phyloP scores from a whole-genome alignment of 192 early-diverging fungal species.

The Coemansia sp. region DNA sequence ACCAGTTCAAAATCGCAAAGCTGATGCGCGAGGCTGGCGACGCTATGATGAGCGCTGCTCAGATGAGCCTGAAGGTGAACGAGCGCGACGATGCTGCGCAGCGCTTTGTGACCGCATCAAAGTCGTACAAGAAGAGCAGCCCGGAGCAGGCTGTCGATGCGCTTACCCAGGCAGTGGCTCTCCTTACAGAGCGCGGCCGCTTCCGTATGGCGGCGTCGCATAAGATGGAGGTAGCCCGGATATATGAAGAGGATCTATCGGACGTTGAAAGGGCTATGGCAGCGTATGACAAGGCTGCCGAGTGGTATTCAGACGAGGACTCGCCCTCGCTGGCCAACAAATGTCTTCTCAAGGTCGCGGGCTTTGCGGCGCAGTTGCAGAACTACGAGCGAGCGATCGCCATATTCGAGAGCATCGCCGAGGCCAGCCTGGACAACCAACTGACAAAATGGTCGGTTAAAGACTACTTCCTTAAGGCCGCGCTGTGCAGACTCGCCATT shows the following conservation, averaged over 20 bases:
- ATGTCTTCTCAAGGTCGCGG: slow-evolving; percentile 88
- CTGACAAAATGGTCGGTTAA: slow-evolving; percentile 94
- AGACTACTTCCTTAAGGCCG: slow-evolving; percentile 97
- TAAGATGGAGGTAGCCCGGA: slow-evolving; percentile 90
- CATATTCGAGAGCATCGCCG: slow-evolving; percentile 87
- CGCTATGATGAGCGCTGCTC: slow-evolving; percentile 82
- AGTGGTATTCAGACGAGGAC: slow-evolving; percentile 92
- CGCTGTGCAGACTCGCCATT: slow-evolving; percentile 83
- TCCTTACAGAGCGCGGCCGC: slow-evolving; percentile 81
- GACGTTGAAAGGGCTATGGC: slow-evolving; percentile 78
- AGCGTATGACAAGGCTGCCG: slow-evolving; percentile 88
- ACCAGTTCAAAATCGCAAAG: slow-evolving; percentile 90
- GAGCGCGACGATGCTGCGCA: slow-evolving; percentile 87
- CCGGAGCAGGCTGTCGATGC: slow-evolving; percentile 76
- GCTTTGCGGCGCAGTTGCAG: slow-evolving; percentile 85
- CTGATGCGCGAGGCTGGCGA: slow-evolving; percentile 94
- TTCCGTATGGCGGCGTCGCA: slow-evolving; percentile 91
- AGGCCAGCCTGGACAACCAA: slow-evolving; percentile 80
- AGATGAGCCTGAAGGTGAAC: slow-evolving; percentile 69
- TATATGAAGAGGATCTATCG: slow-evolving; percentile 82
- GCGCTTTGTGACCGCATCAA: slow-evolving; percentile 83
- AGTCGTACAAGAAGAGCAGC: slow-evolving; percentile 82
- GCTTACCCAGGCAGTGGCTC: slow-evolving; percentile 74
- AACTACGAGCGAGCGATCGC: slow-evolving; percentile 87
- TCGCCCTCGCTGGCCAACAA: slow-evolving; percentile 87